Percentiles rank a stretch among this genome's conserved stretches.
phyloP scores from a whole-genome alignment of 345 rosid genomes.

The Gossypium anomalum region DNA sequence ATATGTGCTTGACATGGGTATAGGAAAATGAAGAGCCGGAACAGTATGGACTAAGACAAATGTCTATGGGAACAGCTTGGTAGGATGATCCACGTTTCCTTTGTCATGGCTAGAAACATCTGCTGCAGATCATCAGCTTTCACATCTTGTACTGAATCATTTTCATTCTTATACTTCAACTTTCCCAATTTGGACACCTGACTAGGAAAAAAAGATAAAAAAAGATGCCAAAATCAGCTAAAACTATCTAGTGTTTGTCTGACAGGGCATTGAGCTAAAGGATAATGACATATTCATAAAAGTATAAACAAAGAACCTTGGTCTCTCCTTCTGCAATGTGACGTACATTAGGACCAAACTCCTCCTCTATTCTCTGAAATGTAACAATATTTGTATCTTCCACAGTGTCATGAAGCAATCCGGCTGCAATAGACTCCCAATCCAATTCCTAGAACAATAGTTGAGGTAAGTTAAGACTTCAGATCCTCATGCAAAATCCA shows the following conservation, averaged over 20 bases:
- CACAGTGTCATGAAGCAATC: slow-evolving; percentile 94
- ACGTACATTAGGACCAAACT: slow-evolving; percentile 82
- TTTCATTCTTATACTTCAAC: slow-evolving; percentile 72
- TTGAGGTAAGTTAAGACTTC: slow-evolving; percentile 22
- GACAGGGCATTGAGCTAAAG: slow-evolving; percentile 4
- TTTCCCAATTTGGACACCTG: slow-evolving; percentile 97
- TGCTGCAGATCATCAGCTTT: slow-evolving; percentile 98
- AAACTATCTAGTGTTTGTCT: background rate
- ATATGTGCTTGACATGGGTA: background rate
- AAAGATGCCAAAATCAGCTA: slow-evolving; percentile 8
- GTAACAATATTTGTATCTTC: slow-evolving; percentile 93
- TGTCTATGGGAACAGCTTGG: background rate
- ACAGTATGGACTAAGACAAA: background rate
- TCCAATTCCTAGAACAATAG: slow-evolving; percentile 70
- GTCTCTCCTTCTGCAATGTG: slow-evolving; percentile 98
- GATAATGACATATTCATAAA: slow-evolving; percentile 1
- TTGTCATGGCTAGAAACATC: slow-evolving; percentile 96
- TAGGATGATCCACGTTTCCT: background rate
- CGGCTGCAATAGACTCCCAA: slow-evolving; percentile 98
- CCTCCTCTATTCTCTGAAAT: slow-evolving; percentile 85
- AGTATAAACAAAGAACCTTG: slow-evolving; percentile 52
- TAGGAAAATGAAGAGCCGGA: background rate
- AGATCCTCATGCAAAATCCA: slow-evolving; percentile 16
- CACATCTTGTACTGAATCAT: slow-evolving; percentile 75
- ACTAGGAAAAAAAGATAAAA: slow-evolving; percentile 13